Evolutionary conservation across 768 basidiomycete genomes (phyloP), one percentile per base, ranked within the genome.

Genomic region (Tylopilus plumbeoviolaceoides): DNA sequence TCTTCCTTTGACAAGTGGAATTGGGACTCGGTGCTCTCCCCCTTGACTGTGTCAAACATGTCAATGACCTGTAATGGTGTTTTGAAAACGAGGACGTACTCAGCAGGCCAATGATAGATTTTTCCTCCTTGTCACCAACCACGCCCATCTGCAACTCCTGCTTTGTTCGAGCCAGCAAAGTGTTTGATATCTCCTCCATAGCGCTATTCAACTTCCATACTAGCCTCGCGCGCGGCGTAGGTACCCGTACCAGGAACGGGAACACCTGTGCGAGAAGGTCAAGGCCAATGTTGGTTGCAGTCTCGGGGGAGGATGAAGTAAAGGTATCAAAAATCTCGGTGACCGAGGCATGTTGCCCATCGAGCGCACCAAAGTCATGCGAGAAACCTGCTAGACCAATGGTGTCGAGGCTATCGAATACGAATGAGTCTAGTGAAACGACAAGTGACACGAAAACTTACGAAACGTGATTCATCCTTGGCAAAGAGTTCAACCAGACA

Each of bases 371-470:
- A 51, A 78, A 78, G 56, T 77, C 68, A 59, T 77, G 73, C 7
- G 73, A 71, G 58, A 78, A 76, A 0, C 77, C 72, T 3, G 74
- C 74, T 39, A 75, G 71, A 10, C 78, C 75, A 45, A 77, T 70
- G 44, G 67, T 71, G 57, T 79, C 78, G 4, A 78, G 64, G 1
- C 75, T 76, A 2, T 17, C n/a, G 17, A 44, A 14, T 20, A 15
- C 5, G 6, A 5, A 10, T 30, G 4, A n/a, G 33, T 21, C 6
- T 21, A 27, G 17, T 17, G 27, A 23, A 30, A 18, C 10, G 28
- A 3, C 28, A 30, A 30, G 10, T 10, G 7, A 11, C 10, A 11
- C 10, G 15, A 15, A 5, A 1, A 60, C 70, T 44, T 60, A 74
- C 76, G 78, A 71, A 20, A 77, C 66, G 51, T 62, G 66, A 57